Evolutionary conservation across 768 basidiomycete genomes (phyloP).

Genomic region (Pulveroboletus sp.): DNA sequence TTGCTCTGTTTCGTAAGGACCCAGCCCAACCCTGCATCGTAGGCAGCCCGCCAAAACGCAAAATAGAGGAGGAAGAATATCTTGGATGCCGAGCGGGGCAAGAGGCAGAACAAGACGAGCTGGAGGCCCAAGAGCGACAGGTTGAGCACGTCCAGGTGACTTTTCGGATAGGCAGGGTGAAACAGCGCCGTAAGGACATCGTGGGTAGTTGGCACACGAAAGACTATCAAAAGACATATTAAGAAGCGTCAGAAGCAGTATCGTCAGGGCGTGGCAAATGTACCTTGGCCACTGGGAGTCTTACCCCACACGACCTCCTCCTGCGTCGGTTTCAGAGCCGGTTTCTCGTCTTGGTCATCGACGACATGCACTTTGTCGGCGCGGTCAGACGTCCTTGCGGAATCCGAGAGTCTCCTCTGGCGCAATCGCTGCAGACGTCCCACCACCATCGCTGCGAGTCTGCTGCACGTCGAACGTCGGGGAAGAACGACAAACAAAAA

Average conservation of each 20-base stretch:
- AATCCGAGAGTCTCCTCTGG: slow-evolving; percentile 14
- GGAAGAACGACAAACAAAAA: background rate
- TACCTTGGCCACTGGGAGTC: slow-evolving; percentile 76
- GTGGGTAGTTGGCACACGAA: slow-evolving; percentile 88
- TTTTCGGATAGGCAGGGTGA: slow-evolving; percentile 78
- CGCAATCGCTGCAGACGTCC: slow-evolving; percentile 21
- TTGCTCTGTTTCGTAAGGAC: slow-evolving; percentile 94
- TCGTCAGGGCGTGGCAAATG: slow-evolving; percentile 13
- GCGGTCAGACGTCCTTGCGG: background rate
- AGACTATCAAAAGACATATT: slow-evolving; percentile 50
- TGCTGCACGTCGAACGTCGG: background rate
- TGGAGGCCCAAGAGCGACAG: slow-evolving; percentile 76
- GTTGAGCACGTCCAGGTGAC: slow-evolving; percentile 83
- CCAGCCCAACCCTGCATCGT: slow-evolving; percentile 92
- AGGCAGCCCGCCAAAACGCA: slow-evolving; percentile 86
- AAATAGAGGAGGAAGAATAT: slow-evolving; percentile 87
- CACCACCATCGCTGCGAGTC: slow-evolving; percentile 15
- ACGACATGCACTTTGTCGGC: slow-evolving; percentile 2
- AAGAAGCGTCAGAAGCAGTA: slow-evolving; percentile 1
- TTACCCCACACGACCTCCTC: slow-evolving; percentile 85
- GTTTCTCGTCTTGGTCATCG: slow-evolving; percentile 12
- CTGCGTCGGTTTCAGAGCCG: background rate
- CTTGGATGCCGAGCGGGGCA: slow-evolving; percentile 53
- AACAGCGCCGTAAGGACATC: slow-evolving; percentile 84
- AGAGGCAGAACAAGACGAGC: slow-evolving; percentile 59